phyloP scores from a whole-genome alignment of 352 stramenopile genomes.

The Globisporangium uncinulatum region DNA sequence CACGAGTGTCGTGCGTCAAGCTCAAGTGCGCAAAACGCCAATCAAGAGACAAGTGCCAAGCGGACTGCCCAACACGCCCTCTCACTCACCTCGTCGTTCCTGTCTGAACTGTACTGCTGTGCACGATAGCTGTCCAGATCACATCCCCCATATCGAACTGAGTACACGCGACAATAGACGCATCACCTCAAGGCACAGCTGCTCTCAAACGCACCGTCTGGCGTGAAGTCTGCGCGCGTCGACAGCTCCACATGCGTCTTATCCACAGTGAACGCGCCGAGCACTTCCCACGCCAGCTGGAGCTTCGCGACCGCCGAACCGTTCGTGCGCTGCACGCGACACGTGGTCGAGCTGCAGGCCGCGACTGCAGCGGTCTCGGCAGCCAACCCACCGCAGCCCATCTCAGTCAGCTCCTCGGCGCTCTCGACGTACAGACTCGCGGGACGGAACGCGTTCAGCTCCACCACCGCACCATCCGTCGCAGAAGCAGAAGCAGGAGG shows the following conservation, averaged over 20 bases:
- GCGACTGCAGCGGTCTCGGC: constrained; percentile 33
- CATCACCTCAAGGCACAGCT: not conserved
- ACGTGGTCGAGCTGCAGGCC: constrained; percentile 40
- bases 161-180: not conserved
- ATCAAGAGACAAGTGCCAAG: too few relatives aligned
- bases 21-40: not conserved
- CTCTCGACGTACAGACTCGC: constrained; percentile 39
- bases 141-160: not conserved
- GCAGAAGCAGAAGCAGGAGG: not conserved
- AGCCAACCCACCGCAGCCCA: constrained; percentile 42
- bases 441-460: constrained; percentile 29
- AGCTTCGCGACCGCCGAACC: constrained; percentile 34
- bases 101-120: constrained; percentile 33
- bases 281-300: constrained; percentile 72
- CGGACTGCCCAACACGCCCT: not conserved
- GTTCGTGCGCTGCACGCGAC: constrained; percentile 19
- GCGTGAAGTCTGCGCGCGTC: constrained; percentile 39
- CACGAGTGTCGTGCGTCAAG: not conserved
- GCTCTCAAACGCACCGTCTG: constrained; percentile 12
- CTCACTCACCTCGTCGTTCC: constrained; percentile 37
- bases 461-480: not conserved
- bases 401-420: constrained; percentile 32
- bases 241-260: constrained; percentile 66
- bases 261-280: constrained; percentile 70
- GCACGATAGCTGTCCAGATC: constrained; percentile 29